Conservation (phyloP, 192 early-diverging fungal species). For the Coemansia sp. region DNA sequence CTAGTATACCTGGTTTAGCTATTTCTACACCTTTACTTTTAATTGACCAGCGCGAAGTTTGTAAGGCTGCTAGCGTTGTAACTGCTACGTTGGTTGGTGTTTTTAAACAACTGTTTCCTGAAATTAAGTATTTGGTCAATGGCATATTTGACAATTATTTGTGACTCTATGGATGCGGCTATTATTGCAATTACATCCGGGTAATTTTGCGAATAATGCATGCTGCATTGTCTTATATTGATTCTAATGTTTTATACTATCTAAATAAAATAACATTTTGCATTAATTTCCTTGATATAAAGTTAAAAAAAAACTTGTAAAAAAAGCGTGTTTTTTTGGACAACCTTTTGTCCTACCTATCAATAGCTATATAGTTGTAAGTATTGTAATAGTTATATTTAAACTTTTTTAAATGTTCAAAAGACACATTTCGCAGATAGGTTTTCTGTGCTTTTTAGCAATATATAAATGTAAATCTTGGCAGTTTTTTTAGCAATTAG, state of each 20-base stretch:
- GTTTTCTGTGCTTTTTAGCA: no score
- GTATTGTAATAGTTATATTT: no score
- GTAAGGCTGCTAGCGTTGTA: constrained; percentile 58
- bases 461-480: no score
- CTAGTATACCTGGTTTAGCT: constrained; percentile 15
- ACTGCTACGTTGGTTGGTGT: constrained; percentile 63
- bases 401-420: no score
- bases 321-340: background rate
- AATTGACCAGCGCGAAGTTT: constrained; percentile 60
- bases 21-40: constrained; percentile 31
- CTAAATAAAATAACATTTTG: background rate
- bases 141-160: constrained; percentile 28
- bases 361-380: background rate
- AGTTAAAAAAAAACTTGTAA: background rate
- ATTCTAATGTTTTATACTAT: background rate
- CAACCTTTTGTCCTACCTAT: background rate
- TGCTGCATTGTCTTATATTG: background rate
- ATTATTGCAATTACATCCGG: no score
- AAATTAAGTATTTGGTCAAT: constrained; percentile 20
- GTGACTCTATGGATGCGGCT: background rate
- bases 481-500: no score
- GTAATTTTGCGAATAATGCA: background rate
- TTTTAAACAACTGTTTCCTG: constrained; percentile 53
- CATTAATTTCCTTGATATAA: background rate
- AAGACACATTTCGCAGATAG: no score